Evolutionary conservation across 2,329 filamentous ascomycete species (phyloP).

Genomic region (Claviceps capensis): DNA sequence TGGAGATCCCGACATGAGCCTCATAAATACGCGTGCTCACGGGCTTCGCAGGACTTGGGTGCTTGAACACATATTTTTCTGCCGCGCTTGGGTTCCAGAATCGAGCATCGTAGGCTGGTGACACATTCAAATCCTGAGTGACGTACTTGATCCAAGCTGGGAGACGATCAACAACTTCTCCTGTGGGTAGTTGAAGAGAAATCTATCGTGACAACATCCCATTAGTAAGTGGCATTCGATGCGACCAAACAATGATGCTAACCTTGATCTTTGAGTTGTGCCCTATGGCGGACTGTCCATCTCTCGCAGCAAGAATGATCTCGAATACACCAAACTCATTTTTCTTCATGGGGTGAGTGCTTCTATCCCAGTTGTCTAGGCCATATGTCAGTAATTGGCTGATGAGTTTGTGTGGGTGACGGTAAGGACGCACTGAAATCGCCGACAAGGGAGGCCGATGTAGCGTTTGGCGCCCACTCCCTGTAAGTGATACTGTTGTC

Average conservation of each 20-base stretch:
- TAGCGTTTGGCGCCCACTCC: slow-evolving; percentile 92
- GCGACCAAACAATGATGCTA: slow-evolving; percentile 9
- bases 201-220: slow-evolving; percentile 40
- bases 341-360: slow-evolving; percentile 76
- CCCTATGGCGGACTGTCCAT: slow-evolving; percentile 66
- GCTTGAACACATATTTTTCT: slow-evolving; percentile 74
- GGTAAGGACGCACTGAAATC: slow-evolving; percentile 69
- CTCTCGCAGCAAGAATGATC: slow-evolving; percentile 56
- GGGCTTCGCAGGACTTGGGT: slow-evolving; percentile 70
- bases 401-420: background rate
- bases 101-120: slow-evolving; percentile 82
- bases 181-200: slow-evolving; percentile 64
- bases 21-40: slow-evolving; percentile 86
- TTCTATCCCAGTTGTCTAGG: slow-evolving; percentile 72
- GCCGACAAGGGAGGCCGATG: slow-evolving; percentile 72
- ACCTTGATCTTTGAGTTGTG: slow-evolving; percentile 98
- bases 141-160: slow-evolving; percentile 97
- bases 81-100: slow-evolving; percentile 87
- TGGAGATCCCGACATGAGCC: slow-evolving; percentile 96
- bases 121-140: slow-evolving; percentile 81
- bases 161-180: slow-evolving; percentile 73
- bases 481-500: slow-evolving; percentile 82
- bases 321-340: slow-evolving; percentile 79
- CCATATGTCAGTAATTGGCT: slow-evolving; percentile 14
- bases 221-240: background rate